Evolutionary conservation across 148 eudicot species (phyloP).

Genomic region (Vaccinium vitisidaea): DNA sequence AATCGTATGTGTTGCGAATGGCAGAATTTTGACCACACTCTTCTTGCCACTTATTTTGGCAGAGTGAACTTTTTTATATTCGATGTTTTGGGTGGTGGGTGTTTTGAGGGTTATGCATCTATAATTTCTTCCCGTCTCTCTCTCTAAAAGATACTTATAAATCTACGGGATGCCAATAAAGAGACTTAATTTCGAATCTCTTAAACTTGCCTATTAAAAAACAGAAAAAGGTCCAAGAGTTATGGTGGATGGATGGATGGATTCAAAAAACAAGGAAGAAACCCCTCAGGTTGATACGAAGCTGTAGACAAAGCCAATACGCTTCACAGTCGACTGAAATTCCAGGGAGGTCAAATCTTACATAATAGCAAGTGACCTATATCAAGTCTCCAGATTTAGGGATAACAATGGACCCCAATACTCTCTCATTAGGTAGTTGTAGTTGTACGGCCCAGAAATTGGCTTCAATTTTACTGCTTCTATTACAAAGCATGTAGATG

Average conservation of each 20-base stretch:
- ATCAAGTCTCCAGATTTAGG: background rate
- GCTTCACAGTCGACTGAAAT: background rate
- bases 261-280: background rate
- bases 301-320: background rate
- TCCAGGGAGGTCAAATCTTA: background rate
- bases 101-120: background rate
- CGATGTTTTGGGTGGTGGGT: background rate
- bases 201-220: background rate
- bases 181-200: background rate
- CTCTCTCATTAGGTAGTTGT: background rate
- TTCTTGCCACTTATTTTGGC: background rate
- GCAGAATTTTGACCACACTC: background rate
- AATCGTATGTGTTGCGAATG: background rate
- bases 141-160: background rate
- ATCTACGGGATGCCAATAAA: background rate
- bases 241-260: background rate
- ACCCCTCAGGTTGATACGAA: background rate
- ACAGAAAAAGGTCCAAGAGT: background rate
- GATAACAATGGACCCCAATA: background rate
- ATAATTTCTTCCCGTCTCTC: background rate
- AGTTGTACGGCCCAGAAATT: background rate
- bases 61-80: background rate
- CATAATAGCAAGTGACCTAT: background rate
- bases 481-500: background rate
- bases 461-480: conserved; percentile 2